Evolutionary conservation across 1,139 yeast species (phyloP), one percentile per base, ranked within the genome.

Genomic region (Yamadazyma oceani): DNA sequence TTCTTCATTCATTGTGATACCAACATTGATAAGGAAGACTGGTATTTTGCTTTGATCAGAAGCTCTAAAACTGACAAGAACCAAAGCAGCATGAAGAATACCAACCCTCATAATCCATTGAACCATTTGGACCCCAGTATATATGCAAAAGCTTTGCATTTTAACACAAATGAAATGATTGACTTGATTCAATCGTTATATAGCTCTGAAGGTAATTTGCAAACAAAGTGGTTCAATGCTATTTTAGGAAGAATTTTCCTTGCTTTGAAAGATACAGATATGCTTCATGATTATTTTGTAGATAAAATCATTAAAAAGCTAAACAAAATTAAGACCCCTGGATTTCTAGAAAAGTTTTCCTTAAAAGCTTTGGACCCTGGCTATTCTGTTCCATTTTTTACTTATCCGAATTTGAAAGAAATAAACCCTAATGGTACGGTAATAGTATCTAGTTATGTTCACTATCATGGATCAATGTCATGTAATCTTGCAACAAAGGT

Each of bases 161-260:
- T 81, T 53, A 73, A 76, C 34, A 85, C 95, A 0, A 65, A 73
- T 5, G 86, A 88, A 52, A 80, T 85, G 72, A 72, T 86, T 44
- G 78, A 77, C 38, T 64, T 89, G 46, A 85, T 88, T 37, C 90
- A 85, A 53, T 77, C 85, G 0, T 58, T 88, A 32, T 85, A 88
- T 52, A 81, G 95, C 2, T 78, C 90, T 0, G 95, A 86, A 50
- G 89, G 89, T 1, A 94, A 88, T 51, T 60, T 86, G 22, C 85
- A 86, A 28, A 81, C 95, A 0, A 80, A 87, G 54, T 92, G 97
- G 98, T 60, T 92, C 22, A 92, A 92, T 60, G 96, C 96, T 0
- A 49, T 90, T 6, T 51, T 86, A 10, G 97, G 97, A 0, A 69
- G 97, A 41, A 48, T 90, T 16, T 92, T 90, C 53, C 64, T 92